phyloP scores from a whole-genome alignment of 2,329 filamentous ascomycete genomes.

The Exophiala aquamarina region DNA sequence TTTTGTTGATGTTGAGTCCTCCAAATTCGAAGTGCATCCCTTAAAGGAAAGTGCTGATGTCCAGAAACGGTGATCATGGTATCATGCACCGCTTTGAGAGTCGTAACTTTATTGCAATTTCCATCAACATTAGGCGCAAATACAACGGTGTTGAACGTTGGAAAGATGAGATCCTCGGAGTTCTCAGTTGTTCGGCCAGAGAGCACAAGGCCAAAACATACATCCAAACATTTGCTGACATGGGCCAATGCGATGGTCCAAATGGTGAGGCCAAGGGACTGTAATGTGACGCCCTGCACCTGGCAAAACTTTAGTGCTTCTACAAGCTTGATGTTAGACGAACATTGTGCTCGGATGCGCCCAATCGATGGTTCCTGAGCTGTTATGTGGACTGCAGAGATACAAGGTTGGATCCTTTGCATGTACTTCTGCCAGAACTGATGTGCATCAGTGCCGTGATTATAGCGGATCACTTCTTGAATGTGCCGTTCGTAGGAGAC shows the following conservation, averaged over 20 bases:
- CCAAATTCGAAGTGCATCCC: constrained; percentile 62
- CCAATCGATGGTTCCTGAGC: neutral
- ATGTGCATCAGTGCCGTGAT: constrained; percentile 48
- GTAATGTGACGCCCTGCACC: constrained; percentile 66
- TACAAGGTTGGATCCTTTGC: constrained; percentile 20
- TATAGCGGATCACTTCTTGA: constrained; percentile 55
- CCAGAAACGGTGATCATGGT: constrained; percentile 65
- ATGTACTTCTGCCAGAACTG: constrained; percentile 74
- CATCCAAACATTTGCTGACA: constrained; percentile 64
- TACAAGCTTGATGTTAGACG: constrained; percentile 43
- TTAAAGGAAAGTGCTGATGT: constrained; percentile 75
- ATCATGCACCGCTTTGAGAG: constrained; percentile 73
- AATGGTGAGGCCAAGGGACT: constrained; percentile 72
- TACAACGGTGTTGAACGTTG: constrained; percentile 87
- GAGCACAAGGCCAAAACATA: constrained; percentile 79
- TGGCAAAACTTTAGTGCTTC: constrained; percentile 63
- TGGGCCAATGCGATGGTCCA: constrained; percentile 72
- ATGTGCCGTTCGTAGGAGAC: constrained; percentile 38
- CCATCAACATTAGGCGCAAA: constrained; percentile 74
- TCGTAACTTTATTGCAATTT: constrained; percentile 50
- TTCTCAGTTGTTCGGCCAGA: constrained; percentile 78
- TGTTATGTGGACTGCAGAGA: neutral
- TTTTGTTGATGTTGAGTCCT: constrained; percentile 36
- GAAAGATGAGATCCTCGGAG: constrained; percentile 71
- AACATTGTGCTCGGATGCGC: constrained; percentile 46